phyloP scores from a whole-genome alignment of 1,139 yeast genomes.

The Yamadazyma dendronema region DNA sequence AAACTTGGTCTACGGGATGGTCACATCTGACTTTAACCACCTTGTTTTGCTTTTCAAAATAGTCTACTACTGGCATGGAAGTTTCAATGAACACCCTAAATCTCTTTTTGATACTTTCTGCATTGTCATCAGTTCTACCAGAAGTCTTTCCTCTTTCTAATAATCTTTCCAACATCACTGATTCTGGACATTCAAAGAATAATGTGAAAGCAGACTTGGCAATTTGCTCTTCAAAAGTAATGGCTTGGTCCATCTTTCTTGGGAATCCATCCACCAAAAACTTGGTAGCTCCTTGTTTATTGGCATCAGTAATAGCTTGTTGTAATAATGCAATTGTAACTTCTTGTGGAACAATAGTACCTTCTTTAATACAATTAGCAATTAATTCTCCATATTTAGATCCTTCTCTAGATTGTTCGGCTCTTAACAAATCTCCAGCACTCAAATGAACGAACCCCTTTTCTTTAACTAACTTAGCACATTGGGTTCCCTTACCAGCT shows the following conservation, averaged over 20 bases:
- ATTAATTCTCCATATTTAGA: conserved; percentile 85
- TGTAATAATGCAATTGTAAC: conserved; percentile 82
- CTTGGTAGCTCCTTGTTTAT: conserved; percentile 48
- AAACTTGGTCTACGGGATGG: conserved; percentile 76
- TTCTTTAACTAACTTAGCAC: conserved; percentile 77
- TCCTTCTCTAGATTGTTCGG: conserved; percentile 81
- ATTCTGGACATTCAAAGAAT: conserved; percentile 93
- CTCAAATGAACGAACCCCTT: conserved; percentile 83
- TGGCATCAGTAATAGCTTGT: conserved; percentile 67
- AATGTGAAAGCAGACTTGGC: conserved; percentile 76
- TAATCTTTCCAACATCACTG: conserved; percentile 79
- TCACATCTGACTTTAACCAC: conserved; percentile 82
- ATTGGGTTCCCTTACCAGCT: conserved; percentile 96
- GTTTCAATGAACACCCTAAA: conserved; percentile 85
- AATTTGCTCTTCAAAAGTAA: conserved; percentile 80
- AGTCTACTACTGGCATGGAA: conserved; percentile 91
- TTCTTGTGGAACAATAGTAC: conserved; percentile 93
- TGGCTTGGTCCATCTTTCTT: conserved; percentile 96
- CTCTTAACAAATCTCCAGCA: conserved; percentile 93
- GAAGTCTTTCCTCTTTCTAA: conserved; percentile 91
- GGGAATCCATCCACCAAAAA: conserved; percentile 97
- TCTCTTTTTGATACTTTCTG: conserved; percentile 86
- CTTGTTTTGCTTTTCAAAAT: conserved; percentile 70
- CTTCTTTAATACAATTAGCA: conserved; percentile 80
- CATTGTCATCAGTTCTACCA: conserved; percentile 91